Conservation (phyloP, 169 alveolate genomes). For the Eimeria maxima region DNA sequence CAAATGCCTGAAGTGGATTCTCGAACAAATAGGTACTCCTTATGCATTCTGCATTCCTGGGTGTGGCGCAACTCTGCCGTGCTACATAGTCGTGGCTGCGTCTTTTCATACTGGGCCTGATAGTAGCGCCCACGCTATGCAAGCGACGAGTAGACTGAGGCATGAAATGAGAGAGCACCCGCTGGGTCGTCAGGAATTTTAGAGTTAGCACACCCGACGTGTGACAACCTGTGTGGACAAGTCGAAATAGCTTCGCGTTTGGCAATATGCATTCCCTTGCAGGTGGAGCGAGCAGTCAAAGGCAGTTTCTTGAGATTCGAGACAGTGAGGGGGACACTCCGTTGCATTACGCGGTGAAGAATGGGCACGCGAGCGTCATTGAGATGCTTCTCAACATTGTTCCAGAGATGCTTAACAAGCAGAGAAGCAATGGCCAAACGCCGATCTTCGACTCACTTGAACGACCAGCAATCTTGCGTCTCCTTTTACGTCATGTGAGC, state of each 20-base stretch:
- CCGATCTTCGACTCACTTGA: slow-evolving; percentile 62
- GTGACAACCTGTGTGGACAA: background rate
- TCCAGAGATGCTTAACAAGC: slow-evolving; percentile 63
- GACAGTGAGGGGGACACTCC: slow-evolving; percentile 70
- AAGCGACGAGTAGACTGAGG: background rate
- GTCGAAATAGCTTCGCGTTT: background rate
- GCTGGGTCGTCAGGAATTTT: background rate
- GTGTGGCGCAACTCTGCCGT: background rate
- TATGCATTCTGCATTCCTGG: background rate
- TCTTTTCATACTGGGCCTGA: background rate
- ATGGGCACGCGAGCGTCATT: slow-evolving; percentile 38
- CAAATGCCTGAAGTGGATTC: slow-evolving; percentile 63
- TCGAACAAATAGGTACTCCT: slow-evolving; percentile 22
- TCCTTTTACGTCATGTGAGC: slow-evolving; percentile 35
- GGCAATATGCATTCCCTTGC: background rate
- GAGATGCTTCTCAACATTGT: background rate
- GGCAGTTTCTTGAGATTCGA: slow-evolving; percentile 33
- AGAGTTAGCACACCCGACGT: background rate
- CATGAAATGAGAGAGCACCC: background rate
- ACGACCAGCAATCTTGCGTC: slow-evolving; percentile 29
- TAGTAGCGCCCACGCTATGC: background rate
- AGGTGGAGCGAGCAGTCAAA: slow-evolving; percentile 41
- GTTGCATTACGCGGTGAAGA: slow-evolving; percentile 70
- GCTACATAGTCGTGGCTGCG: background rate
- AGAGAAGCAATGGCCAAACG: slow-evolving; percentile 5